Conservation (phyloP, 1,284 basidiomycete genomes). For the Grifola frondosa region DNA sequence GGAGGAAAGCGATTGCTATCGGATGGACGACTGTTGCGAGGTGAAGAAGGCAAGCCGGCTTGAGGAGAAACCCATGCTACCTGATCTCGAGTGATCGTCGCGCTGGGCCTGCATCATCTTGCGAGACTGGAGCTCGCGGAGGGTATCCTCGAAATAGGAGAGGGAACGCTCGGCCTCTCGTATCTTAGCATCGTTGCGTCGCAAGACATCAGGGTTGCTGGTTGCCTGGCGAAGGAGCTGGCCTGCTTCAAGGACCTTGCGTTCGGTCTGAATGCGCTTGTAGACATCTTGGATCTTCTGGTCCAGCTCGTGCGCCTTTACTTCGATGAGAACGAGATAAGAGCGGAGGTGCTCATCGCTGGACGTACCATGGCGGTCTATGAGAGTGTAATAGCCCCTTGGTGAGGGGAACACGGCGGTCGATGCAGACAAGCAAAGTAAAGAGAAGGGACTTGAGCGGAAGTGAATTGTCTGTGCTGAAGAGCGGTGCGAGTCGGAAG, state of each 20-base stretch:
- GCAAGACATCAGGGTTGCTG: conserved; percentile 83
- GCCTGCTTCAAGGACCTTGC: conserved; percentile 88
- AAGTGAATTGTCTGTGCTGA: too few species aligned
- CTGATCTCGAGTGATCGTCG: conserved; percentile 55
- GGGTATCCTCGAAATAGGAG: conserved; percentile 85
- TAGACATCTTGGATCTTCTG: conserved; percentile 91
- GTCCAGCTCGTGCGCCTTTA: conserved; percentile 64
- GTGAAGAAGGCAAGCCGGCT: conserved; percentile 26
- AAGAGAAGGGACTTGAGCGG: conserved; percentile 8
- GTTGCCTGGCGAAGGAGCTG: conserved; percentile 81
- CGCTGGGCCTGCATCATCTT: conserved; percentile 62
- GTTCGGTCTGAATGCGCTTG: conserved; percentile 88
- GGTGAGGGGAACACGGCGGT: conserved; percentile 18
- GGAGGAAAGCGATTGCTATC: conserved; percentile 31
- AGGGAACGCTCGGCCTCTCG: conserved; percentile 85
- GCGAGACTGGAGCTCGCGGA: conserved; percentile 79
- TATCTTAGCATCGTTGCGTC: conserved; percentile 82
- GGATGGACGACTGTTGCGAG: conserved; percentile 39
- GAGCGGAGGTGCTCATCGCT: conserved; percentile 16
- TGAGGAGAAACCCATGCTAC: conserved; percentile 37
- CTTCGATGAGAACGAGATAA: conserved; percentile 9
- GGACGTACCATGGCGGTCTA: conserved; percentile 30
- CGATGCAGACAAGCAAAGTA: conserved; percentile 13
- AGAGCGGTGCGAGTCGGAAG: too few species aligned
- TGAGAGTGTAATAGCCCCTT: conserved; percentile 15